Evolutionary conservation across 345 rosid genomes (phyloP), one percentile per base, ranked within the genome.

Genomic region (Linum trigynum): DNA sequence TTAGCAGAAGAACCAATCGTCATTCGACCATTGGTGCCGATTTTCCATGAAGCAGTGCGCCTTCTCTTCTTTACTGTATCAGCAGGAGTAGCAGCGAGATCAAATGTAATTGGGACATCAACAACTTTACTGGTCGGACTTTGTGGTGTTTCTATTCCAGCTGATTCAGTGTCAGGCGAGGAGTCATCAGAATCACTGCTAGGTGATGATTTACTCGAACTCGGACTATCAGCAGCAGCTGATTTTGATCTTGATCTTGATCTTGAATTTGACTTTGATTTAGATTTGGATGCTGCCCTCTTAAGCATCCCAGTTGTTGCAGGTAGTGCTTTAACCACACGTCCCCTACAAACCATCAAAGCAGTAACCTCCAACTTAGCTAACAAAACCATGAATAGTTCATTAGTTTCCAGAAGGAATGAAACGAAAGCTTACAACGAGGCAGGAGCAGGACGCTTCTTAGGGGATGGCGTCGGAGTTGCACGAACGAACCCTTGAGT

Each of bases 21-120:
- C 65, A 82, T 48, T 48, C 14, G 79, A 65, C 74, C 82, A 73
- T 78, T 71, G 6, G 60, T 72, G 64, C 72, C 72, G 61, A 61
- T 61, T 50, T 65, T 72, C 81, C 81, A 69, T 43, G 82, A 78
- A 63, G 82, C 84, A 68, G 82, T 76, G 61, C 91, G 84, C 83
- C 92, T 86, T 68, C 87, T 85, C 77, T 86, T 92, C 83, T 86
- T 92, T 65, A 80, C 88, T 42, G 89, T 84, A 72, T 77, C 84
- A 75, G 95, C 89, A 65, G 95, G 95, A 55, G 80, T 79, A 55
- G 82, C 70, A 63, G 67, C 70, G 77, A 82, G 74, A 81, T 84
- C 82, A 68, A 71, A 57, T 72, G 32, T 55, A 55, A 40, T 38
- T 61, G 79, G 51, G 65, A 56, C 56, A 57, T 42, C 53, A 7